Percentiles rank a stretch among this genome's conserved stretches.
Evolutionary conservation across 495 filamentous ascomycete species (phyloP).

Genomic region (Pseudoneurospora amorphoporcata): DNA sequence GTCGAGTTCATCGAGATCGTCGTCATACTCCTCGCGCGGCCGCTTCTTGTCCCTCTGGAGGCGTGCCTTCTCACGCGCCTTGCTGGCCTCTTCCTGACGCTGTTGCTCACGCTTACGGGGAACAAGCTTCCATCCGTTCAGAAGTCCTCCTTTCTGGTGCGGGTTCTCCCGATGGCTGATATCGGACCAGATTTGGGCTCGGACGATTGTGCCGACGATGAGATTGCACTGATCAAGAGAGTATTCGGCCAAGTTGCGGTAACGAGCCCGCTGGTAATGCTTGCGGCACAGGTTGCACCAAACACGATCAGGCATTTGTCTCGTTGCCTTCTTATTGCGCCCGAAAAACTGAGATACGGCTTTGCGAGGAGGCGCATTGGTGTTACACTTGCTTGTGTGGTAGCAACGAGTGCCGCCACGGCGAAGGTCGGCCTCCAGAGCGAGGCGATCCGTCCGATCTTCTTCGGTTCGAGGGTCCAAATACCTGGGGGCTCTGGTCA

Average conservation of each 20-base stretch:
- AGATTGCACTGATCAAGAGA: constrained; percentile 49
- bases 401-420: constrained; percentile 16
- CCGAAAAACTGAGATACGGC: constrained; percentile 78
- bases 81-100: constrained; percentile 23
- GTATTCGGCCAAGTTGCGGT: constrained; percentile 52
- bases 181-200: constrained; percentile 51
- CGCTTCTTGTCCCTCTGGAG: constrained; percentile 11
- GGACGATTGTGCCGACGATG: constrained; percentile 45
- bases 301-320: constrained; percentile 49
- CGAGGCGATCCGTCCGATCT: not conserved
- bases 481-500: not conserved
- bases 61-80: constrained; percentile 16
- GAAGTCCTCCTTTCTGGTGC: constrained; percentile 2
- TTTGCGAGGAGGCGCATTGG: constrained; percentile 50
- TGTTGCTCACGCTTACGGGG: constrained; percentile 46
- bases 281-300: constrained; percentile 74
- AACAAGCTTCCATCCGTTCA: constrained; percentile 34
- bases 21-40: constrained; percentile 15
- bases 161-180: constrained; percentile 12
- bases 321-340: constrained; percentile 72
- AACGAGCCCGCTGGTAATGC: constrained; percentile 71
- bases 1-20: constrained; percentile 14
- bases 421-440: not conserved
- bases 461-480: not conserved
- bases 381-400: constrained; percentile 37